Conservation (phyloP, 768 basidiomycete genomes). For the Rubroboletus pulcherrimus region DNA sequence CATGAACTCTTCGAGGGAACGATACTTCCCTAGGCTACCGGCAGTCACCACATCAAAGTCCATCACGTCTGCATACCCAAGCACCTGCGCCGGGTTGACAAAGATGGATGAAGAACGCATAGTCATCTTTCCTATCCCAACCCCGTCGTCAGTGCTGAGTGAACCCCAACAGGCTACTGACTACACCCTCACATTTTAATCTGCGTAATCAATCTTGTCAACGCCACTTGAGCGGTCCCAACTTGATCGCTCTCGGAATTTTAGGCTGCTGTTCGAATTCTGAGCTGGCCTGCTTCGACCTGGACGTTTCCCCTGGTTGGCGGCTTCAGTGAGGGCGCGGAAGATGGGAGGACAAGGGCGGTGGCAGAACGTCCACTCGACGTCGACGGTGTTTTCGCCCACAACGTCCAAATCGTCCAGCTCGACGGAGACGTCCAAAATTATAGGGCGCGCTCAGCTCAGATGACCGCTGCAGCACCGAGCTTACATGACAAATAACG, state of each 20-base stretch:
- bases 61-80: no score
- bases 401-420: no score
- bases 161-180: neutral
- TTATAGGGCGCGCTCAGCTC: no score
- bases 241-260: slow-evolving; percentile 55
- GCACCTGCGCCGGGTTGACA: slow-evolving; percentile 60
- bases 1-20: slow-evolving; percentile 69
- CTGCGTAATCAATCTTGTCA: slow-evolving; percentile 62
- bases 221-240: slow-evolving; percentile 75
- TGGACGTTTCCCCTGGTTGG: no score
- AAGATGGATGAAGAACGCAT: slow-evolving; percentile 77
- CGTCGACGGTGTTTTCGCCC: neutral
- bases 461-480: no score
- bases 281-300: slow-evolving; percentile 5
- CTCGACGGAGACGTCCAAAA: no score
- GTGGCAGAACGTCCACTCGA: slow-evolving; percentile 46
- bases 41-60: no score
- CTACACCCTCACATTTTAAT: slow-evolving; percentile 61
- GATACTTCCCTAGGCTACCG: no score
- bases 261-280: slow-evolving; percentile 29
- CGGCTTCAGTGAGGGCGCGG: no score
- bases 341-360: slow-evolving; percentile 35
- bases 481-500: no score
- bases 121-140: slow-evolving; percentile 72
- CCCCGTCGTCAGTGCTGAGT: slow-evolving; percentile 11